phyloP scores from a whole-genome alignment of 768 basidiomycete species.

The Rhodosporidiobolus odoratus region DNA sequence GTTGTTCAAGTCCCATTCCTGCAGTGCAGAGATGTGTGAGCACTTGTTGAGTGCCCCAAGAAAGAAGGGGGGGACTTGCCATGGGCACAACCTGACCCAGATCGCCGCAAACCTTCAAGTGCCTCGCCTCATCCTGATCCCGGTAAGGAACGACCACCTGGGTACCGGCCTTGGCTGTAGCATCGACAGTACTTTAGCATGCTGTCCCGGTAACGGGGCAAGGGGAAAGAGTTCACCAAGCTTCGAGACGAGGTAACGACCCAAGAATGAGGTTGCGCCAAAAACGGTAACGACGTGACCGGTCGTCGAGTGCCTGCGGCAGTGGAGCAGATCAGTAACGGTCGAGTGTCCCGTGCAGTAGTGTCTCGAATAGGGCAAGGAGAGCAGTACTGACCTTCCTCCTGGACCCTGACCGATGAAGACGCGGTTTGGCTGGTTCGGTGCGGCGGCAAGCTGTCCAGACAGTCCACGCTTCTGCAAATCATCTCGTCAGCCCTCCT shows the following conservation, averaged over 20 bases:
- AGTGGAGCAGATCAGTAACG: background rate
- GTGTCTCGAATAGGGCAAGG: background rate
- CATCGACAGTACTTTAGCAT: background rate
- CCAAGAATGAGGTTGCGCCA: constrained; percentile 91
- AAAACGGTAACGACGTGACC: constrained; percentile 95
- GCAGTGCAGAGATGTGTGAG: background rate
- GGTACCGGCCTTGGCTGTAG: constrained; percentile 75
- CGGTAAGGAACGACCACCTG: constrained; percentile 93
- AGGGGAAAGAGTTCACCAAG: constrained; percentile 59
- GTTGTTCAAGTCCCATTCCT: constrained; percentile 96
- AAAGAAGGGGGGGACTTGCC: constrained; percentile 52
- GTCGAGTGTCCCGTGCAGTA: background rate
- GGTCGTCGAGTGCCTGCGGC: constrained; percentile 43
- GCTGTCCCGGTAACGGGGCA: background rate
- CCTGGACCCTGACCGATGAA: constrained; percentile 31
- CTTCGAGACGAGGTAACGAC: constrained; percentile 87
- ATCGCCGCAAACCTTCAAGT: constrained; percentile 89
- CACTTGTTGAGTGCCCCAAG: background rate
- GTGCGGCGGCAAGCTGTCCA: constrained; percentile 21
- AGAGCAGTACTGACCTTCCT: constrained; percentile 23
- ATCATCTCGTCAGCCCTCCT: background rate
- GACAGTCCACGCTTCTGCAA: constrained; percentile 7
- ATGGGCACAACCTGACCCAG: constrained; percentile 91
- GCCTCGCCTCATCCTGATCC: constrained; percentile 84
- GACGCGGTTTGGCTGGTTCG: constrained; percentile 23